Base-by-base conservation (phyloP, 2,329 filamentous ascomycete genomes). In the Anisogramma anomala region DNA sequence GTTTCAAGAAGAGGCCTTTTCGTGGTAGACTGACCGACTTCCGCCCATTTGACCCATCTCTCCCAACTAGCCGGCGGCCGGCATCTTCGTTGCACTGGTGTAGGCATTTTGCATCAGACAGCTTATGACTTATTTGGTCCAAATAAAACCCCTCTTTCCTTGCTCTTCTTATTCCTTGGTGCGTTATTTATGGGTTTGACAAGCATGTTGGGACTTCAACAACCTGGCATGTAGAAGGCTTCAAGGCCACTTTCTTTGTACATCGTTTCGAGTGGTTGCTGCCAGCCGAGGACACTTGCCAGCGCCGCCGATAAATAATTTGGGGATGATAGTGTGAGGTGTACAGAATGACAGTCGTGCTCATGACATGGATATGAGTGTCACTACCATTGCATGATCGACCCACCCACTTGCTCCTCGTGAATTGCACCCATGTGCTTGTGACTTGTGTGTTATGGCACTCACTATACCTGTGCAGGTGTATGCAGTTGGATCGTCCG, bases 1-100 rank as follows among this genome's bases (percentile, higher is more conserved):
- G 55, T 86, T 88, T 58, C 71, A 83, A 46, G 83, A 89, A 62
- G 82, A 88, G 59, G 79, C 81, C 4, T 89, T 88, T 62, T 69
- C 69, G 3, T 74, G 70, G 71, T 74, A 65, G 52, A 34, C n/a
- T n/a, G n/a, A n/a, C n/a, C n/a, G n/a, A n/a, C n/a, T n/a, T n/a
- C n/a, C n/a, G n/a, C n/a, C n/a, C n/a, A n/a, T n/a, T n/a, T n/a
- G n/a, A n/a, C n/a, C n/a, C n/a, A n/a, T n/a, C n/a, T n/a, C n/a
- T n/a, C n/a, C n/a, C n/a, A n/a, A n/a, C n/a, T n/a, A n/a, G n/a
- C n/a, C n/a, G n/a, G n/a, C n/a, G n/a, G n/a, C n/a, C n/a, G n/a
- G n/a, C n/a, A n/a, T n/a, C n/a, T n/a, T n/a, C n/a, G n/a, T n/a
- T n/a, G n/a, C n/a, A n/a, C n/a, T n/a, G n/a, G n/a, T n/a, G 25